A percentile compares a stretch with the other conserved stretches of the same genome.
Evolutionary conservation across 805 yeast genomes (phyloP).

Genomic region (Metahyphopichia silvanorum): DNA sequence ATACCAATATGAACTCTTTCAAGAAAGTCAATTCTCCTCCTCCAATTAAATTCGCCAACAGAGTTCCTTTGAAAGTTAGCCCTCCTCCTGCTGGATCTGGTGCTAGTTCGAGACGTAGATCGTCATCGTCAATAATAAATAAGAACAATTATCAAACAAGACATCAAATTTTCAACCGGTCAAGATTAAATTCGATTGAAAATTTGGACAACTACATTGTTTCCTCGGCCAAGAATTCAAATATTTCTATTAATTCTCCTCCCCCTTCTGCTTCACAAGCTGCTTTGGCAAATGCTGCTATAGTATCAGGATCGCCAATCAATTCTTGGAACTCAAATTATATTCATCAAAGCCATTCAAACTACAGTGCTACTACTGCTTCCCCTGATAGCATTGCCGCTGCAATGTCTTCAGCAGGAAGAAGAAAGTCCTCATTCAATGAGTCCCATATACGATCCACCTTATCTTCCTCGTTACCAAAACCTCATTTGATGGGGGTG

Average conservation of each 20-base stretch:
- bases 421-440: slow-evolving; percentile 41
- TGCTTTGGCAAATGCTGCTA: slow-evolving; percentile 10
- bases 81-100: slow-evolving; percentile 28
- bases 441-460: slow-evolving; percentile 34
- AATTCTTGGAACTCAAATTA: slow-evolving; percentile 14
- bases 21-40: slow-evolving; percentile 21
- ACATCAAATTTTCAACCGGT: slow-evolving; percentile 33
- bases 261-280: slow-evolving; percentile 22
- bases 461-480: slow-evolving; percentile 17
- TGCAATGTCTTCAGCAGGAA: slow-evolving; percentile 15
- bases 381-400: slow-evolving; percentile 17
- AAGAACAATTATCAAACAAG: slow-evolving; percentile 14
- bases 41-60: slow-evolving; percentile 41
- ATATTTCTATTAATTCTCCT: slow-evolving; percentile 31
- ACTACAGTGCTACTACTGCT: slow-evolving; percentile 5
- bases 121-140: slow-evolving; percentile 19
- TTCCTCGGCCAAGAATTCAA: slow-evolving; percentile 37
- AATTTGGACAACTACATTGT: slow-evolving; percentile 40
- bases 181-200: slow-evolving; percentile 40
- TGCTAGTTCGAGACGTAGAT: slow-evolving; percentile 20
- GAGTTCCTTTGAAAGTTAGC: slow-evolving; percentile 35
- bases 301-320: slow-evolving; percentile 21
- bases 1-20: slow-evolving; percentile 12
- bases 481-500: slow-evolving; percentile 5
- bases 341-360: slow-evolving; percentile 5